Evolutionary conservation across 2,329 filamentous ascomycete genomes (phyloP).

Genomic region (Pyrenophora graminea): DNA sequence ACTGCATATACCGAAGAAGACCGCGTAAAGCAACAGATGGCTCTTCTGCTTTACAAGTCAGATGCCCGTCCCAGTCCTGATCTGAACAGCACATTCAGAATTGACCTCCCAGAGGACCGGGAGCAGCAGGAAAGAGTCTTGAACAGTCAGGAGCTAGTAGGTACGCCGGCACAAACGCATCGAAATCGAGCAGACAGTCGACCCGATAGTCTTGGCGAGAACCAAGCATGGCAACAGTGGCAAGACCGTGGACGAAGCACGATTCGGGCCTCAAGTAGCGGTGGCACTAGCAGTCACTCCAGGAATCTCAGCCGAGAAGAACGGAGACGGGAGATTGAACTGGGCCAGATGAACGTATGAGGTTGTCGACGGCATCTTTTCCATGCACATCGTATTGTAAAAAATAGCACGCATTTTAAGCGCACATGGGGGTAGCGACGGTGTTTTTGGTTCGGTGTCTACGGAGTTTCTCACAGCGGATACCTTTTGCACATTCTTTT

Average conservation of each 20-base stretch:
- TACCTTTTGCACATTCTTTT: constrained; percentile 4
- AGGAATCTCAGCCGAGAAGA: constrained; percentile 46
- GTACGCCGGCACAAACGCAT: constrained; percentile 32
- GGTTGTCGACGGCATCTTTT: background rate
- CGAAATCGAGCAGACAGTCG: constrained; percentile 31
- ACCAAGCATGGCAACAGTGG: constrained; percentile 36
- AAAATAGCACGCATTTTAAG: constrained; percentile 4
- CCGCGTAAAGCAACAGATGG: constrained; percentile 56
- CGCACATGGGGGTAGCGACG: constrained; percentile 10
- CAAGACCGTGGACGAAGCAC: constrained; percentile 37
- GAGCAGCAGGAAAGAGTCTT: constrained; percentile 32
- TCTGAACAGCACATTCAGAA: constrained; percentile 49
- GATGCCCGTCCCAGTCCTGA: constrained; percentile 41
- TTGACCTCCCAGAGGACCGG: constrained; percentile 45
- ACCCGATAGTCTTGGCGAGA: constrained; percentile 35
- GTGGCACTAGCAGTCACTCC: constrained; percentile 34
- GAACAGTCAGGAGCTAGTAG: constrained; percentile 38
- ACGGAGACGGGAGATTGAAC: constrained; percentile 49
- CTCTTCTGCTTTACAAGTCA: constrained; percentile 49
- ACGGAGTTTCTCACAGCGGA: constrained; percentile 8
- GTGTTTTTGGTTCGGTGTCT: constrained; percentile 19
- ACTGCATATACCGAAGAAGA: constrained; percentile 52
- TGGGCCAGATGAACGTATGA: constrained; percentile 31
- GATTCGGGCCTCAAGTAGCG: constrained; percentile 33
- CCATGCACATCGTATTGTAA: background rate